Conservation (phyloP, 179 eudicot genomes). For the Spinacia oleracea region DNA sequence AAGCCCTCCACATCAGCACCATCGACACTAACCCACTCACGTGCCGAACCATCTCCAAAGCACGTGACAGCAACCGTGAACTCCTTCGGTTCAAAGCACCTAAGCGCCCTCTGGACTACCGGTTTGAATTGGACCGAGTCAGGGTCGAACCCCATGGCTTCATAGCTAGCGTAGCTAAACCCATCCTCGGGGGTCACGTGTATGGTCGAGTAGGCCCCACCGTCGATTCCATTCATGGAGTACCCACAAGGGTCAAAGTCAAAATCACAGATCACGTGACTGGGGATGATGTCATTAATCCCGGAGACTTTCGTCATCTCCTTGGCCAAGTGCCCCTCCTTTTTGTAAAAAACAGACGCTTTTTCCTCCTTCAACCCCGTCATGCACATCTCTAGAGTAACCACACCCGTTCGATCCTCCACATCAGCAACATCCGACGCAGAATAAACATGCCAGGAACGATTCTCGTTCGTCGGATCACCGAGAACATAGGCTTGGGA, state of each 20-base stretch:
- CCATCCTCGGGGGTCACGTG: slow-evolving; percentile 81
- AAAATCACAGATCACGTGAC: slow-evolving; percentile 56
- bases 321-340: slow-evolving; percentile 19
- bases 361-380: slow-evolving; percentile 46
- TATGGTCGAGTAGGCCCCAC: slow-evolving; percentile 56
- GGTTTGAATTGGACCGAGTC: slow-evolving; percentile 29
- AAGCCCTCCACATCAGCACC: slow-evolving; percentile 27
- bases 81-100: slow-evolving; percentile 60
- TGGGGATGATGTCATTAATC: slow-evolving; percentile 43
- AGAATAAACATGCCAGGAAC: slow-evolving; percentile 58
- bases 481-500: slow-evolving; percentile 63
- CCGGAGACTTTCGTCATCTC: slow-evolving; percentile 56
- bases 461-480: slow-evolving; percentile 30
- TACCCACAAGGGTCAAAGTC: slow-evolving; percentile 80
- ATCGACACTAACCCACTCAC: slow-evolving; percentile 28
- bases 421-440: slow-evolving; percentile 30
- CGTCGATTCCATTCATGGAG: slow-evolving; percentile 64
- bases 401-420: slow-evolving; percentile 19
- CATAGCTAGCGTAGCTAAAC: slow-evolving; percentile 74
- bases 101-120: slow-evolving; percentile 53
- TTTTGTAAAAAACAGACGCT: slow-evolving; percentile 46
- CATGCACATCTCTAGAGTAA: slow-evolving; percentile 65
- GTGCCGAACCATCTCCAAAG: slow-evolving; percentile 16
- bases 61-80: slow-evolving; percentile 58
- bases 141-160: slow-evolving; percentile 57